Evolutionary conservation across 108 stramenopile genomes (phyloP), one percentile per base, ranked within the genome.

Genomic region (Nannochloropsis gaditana): DNA sequence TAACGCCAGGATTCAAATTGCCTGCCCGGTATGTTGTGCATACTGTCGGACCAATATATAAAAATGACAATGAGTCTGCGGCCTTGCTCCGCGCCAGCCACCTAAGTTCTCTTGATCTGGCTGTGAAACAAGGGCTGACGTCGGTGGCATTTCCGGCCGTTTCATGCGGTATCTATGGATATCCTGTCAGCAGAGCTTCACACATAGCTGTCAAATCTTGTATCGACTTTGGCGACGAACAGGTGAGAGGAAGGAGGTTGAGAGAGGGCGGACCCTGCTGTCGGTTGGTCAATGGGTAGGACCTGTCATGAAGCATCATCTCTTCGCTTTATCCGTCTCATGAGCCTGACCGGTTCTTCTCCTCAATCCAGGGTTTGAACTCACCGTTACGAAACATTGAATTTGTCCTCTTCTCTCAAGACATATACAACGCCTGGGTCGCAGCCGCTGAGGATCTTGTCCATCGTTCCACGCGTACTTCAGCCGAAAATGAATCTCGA

Each of bases 91-190:
- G 86, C 42, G 80, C 41, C 80, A 8, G 85, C 80, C 21, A 81
- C 45, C 85, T 83, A 83, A 84, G 44, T n/a, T 79, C 86, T 44
- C 79, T 87, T 43, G 59, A 44, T 9, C 73, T 83, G 41, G 80
- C 45, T 83, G 59, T 43, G 80, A 43, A 79, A 79, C 15, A 87
- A 19, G 86, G 86, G n/a, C 43, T 87, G 83, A 80, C 82, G 41
- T 83, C 82, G 59, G 80, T 87, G 9, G 86, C 86, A 21, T 87
- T 87, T 73, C 86, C 86, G n/a, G 86, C 86, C n/a, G 83, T 87
- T 81, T 87, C 86, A 42, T 87, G 86, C 59, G 86, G 86, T 5
- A 44, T 87, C 83, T 87, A 83, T 19, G 86, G 86, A 9, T 87
- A 87, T 44, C 86, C 86, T 9, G 41, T 31, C 10, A 41, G 21